Conservation (phyloP, 352 stramenopile species). For the Phytophthora pini region DNA sequence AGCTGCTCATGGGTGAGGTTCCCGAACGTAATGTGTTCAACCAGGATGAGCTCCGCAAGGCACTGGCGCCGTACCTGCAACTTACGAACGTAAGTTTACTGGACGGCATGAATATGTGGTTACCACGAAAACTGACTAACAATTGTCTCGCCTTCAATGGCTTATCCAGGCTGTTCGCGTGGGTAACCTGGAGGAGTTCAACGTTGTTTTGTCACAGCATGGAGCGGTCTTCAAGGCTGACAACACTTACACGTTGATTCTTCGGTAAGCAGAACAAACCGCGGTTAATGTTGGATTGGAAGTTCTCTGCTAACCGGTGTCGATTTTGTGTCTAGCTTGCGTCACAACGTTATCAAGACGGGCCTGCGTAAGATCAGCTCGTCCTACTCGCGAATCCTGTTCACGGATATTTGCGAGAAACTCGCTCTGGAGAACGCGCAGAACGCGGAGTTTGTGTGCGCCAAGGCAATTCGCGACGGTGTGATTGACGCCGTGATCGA, state of each 20-base stretch:
- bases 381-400: conserved; percentile 93
- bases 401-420: conserved; percentile 94
- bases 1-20: conserved; percentile 98
- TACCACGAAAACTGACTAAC: conserved; percentile 6
- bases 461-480: conserved; percentile 98
- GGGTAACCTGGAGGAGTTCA: conserved; percentile 97
- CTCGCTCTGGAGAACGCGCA: conserved; percentile 93
- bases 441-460: conserved; percentile 97
- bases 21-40: conserved; percentile 96
- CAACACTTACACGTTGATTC: conserved; percentile 96
- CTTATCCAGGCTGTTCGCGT: conserved; percentile 92
- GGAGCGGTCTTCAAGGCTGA: conserved; percentile 91
- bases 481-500: conserved; percentile 99
- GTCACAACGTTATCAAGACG: conserved; percentile 99
- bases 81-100: conserved; percentile 89
- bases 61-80: conserved; percentile 94
- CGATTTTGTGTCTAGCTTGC: conserved; percentile 62
- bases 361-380: conserved; percentile 97
- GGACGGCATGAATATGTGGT: not conserved
- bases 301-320: conserved; percentile 6
- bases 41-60: conserved; percentile 86
- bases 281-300: not conserved
- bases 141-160: conserved; percentile 6
- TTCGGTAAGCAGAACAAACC: conserved; percentile 61
- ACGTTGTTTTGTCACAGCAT: conserved; percentile 89